These are phyloP conservation scores for Aschersonia sp. DNA, from an alignment of 2,329 filamentous ascomycete genomes.

Conservation along the genomic window DNA sequence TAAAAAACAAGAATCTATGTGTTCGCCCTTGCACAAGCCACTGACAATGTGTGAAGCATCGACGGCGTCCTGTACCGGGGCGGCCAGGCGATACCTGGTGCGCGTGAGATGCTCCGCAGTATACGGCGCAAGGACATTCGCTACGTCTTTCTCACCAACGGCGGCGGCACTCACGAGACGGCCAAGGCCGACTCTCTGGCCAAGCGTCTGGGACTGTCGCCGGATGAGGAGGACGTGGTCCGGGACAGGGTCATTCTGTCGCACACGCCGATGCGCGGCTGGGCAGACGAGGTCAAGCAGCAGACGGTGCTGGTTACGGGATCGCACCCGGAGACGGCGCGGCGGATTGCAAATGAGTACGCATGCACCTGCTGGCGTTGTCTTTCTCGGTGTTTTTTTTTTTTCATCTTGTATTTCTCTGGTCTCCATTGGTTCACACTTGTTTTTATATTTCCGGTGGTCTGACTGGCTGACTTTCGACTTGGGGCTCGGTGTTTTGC, in stretches of 20 bases:
- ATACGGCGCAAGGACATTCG: slow-evolving; percentile 66
- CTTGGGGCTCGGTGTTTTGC: not conserved
- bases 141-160: slow-evolving; percentile 92
- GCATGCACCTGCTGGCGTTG: slow-evolving; percentile 4
- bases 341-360: slow-evolving; percentile 55
- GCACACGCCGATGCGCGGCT: slow-evolving; percentile 73
- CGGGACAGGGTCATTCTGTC: slow-evolving; percentile 48
- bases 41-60: slow-evolving; percentile 33
- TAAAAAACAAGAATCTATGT: no score
- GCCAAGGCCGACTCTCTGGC: slow-evolving; percentile 19
- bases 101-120: slow-evolving; percentile 55
- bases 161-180: slow-evolving; percentile 69
- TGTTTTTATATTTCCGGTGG: no score
- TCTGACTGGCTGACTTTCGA: not conserved
- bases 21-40: not conserved
- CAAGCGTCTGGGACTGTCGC: slow-evolving; percentile 15
- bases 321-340: slow-evolving; percentile 51
- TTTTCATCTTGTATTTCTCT: no score
- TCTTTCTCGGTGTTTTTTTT: no score
- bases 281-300: slow-evolving; percentile 19
- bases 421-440: no score
- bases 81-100: slow-evolving; percentile 63
- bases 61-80: slow-evolving; percentile 90
- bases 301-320: slow-evolving; percentile 60
- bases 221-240: slow-evolving; percentile 19